phyloP scores from a whole-genome alignment of 495 filamentous ascomycete genomes.

The Neurospora sublineolata region DNA sequence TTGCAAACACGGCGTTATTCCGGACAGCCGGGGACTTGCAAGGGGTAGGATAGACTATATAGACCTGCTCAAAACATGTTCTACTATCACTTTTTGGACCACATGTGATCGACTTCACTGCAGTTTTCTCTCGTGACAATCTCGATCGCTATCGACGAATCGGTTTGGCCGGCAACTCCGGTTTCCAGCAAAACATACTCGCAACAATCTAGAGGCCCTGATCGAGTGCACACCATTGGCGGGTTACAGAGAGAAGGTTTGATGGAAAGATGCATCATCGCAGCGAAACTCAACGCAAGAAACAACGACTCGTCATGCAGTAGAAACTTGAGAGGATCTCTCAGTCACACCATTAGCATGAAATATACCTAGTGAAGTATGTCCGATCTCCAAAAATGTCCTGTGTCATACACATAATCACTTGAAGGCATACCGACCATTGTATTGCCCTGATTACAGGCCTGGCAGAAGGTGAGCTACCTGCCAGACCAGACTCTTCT shows the following conservation, averaged over 20 bases:
- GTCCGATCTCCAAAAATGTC: neutral
- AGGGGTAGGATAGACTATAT: neutral
- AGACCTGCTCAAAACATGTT: neutral
- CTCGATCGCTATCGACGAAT: neutral
- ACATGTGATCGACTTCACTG: neutral
- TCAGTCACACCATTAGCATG: neutral
- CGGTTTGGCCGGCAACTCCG: neutral
- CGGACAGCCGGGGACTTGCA: neutral
- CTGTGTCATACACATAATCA: no score
- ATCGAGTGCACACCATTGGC: no score
- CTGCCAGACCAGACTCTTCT: neutral
- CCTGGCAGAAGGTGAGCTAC: no score
- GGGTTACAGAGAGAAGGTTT: no score
- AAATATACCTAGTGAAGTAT: neutral
- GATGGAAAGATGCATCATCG: no score
- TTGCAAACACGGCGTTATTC: neutral
- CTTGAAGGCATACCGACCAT: no score
- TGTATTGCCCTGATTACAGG: no score
- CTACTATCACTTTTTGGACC: neutral
- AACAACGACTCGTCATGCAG: neutral
- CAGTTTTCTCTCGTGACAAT: neutral
- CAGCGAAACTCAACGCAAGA: neutral
- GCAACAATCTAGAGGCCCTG: no score
- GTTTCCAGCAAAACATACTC: neutral
- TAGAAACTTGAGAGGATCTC: neutral